These are phyloP conservation scores for Cercospora nicotianae DNA, from an alignment of 2,329 filamentous ascomycete genomes.

Conservation along the genomic window DNA sequence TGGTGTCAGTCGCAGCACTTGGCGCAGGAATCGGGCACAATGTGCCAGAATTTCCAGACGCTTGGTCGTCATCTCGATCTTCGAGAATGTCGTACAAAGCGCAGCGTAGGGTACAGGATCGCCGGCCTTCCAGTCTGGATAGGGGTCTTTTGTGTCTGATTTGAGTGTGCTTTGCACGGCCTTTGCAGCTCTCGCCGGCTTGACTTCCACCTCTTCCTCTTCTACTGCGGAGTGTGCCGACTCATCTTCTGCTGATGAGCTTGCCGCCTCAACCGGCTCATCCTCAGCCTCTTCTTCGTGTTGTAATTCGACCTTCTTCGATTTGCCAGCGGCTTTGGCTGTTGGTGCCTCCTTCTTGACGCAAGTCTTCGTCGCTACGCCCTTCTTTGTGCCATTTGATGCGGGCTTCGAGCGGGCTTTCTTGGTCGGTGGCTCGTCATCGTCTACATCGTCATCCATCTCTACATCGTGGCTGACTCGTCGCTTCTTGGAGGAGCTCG, in stretches of 20 bases:
- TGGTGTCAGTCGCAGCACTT: conserved; percentile 90
- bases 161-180: conserved; percentile 77
- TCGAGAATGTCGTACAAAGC: conserved; percentile 88
- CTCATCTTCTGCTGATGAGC: conserved; percentile 6
- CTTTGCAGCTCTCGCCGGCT: conserved; percentile 72
- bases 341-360: conserved; percentile 27
- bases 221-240: conserved; percentile 43
- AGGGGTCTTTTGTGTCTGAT: conserved; percentile 71
- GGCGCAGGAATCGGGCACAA: conserved; percentile 85
- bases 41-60: conserved; percentile 83
- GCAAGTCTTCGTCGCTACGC: conserved; percentile 30
- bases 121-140: conserved; percentile 90
- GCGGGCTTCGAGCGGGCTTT: conserved; percentile 36
- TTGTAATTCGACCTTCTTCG: conserved; percentile 14
- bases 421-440: conserved; percentile 40
- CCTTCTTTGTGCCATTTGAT: conserved; percentile 22
- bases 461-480: conserved; percentile 28
- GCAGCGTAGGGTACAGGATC: conserved; percentile 91
- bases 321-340: conserved; percentile 19
- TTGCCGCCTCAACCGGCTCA: background rate
- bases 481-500: conserved; percentile 34
- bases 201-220: conserved; percentile 66
- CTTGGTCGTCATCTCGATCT: conserved; percentile 93
- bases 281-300: conserved; percentile 23
- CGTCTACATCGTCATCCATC: conserved; percentile 33